Conservation (phyloP, 2,329 filamentous ascomycete species). For the Aspergillus transmontanensis region DNA sequence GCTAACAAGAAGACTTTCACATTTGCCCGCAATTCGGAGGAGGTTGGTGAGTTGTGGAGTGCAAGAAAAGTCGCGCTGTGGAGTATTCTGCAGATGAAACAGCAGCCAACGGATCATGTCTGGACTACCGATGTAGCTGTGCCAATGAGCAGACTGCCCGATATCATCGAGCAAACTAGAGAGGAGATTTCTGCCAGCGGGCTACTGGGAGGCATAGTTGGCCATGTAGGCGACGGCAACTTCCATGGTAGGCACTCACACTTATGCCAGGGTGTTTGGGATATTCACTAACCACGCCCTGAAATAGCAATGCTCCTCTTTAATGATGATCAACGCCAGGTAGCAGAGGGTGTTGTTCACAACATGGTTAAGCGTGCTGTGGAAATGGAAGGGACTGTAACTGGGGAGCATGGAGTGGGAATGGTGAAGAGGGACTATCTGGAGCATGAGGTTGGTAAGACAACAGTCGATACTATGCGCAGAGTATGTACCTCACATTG, state of each 20-base stretch:
- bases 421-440: slow-evolving; percentile 69
- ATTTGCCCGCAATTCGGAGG: slow-evolving; percentile 65
- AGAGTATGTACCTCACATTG: slow-evolving; percentile 46
- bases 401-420: slow-evolving; percentile 72
- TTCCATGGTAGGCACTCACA: slow-evolving; percentile 59
- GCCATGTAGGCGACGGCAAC: slow-evolving; percentile 75
- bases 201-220: slow-evolving; percentile 67
- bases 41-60: slow-evolving; percentile 72
- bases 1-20: slow-evolving; percentile 56
- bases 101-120: slow-evolving; percentile 62
- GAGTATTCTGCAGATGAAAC: slow-evolving; percentile 68
- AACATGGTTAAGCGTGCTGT: slow-evolving; percentile 71
- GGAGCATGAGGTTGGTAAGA: slow-evolving; percentile 62
- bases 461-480: slow-evolving; percentile 66
- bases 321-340: slow-evolving; percentile 58
- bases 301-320: slow-evolving; percentile 61
- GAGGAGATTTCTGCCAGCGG: slow-evolving; percentile 64
- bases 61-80: slow-evolving; percentile 75
- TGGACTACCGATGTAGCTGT: slow-evolving; percentile 87
- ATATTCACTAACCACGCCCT: not conserved
- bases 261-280: not conserved
- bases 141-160: slow-evolving; percentile 69
- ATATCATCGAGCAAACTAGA: slow-evolving; percentile 73
- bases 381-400: slow-evolving; percentile 71
- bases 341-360: slow-evolving; percentile 63